phyloP scores from a whole-genome alignment of 1,284 basidiomycete species.

The Hemileia vastatrix region DNA sequence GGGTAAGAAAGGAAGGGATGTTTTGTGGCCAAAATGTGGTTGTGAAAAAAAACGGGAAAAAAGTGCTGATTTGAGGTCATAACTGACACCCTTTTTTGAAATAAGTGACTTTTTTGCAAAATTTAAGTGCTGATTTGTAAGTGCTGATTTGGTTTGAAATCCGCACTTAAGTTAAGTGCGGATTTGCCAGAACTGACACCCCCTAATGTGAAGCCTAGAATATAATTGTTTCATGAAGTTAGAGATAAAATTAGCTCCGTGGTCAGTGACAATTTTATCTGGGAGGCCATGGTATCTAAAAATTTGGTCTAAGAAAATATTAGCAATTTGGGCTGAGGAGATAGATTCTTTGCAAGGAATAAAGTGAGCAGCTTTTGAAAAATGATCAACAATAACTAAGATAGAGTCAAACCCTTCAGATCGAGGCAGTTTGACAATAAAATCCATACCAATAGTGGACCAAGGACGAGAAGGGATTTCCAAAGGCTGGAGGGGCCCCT shows the following conservation, averaged over 20 bases:
- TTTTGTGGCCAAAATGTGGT: no score
- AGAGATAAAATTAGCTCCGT: neutral
- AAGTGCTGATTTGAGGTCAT: no score
- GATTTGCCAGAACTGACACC: no score
- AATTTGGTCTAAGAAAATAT: neutral
- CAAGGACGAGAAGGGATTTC: constrained; percentile 31
- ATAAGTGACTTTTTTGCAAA: no score
- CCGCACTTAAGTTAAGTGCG: no score
- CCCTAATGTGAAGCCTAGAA: neutral
- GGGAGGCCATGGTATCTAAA: constrained; percentile 12
- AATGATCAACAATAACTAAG: constrained; percentile 46
- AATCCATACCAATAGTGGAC: constrained; percentile 7
- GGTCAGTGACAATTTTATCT: neutral
- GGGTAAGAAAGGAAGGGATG: no score
- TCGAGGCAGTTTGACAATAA: constrained; percentile 4
- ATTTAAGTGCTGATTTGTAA: no score
- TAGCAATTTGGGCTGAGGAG: neutral
- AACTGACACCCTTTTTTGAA: no score
- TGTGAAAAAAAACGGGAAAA: no score
- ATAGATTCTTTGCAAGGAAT: constrained; percentile 14
- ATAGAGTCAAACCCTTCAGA: neutral
- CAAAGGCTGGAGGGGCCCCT: constrained; percentile 45
- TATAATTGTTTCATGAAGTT: neutral
- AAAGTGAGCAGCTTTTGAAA: constrained; percentile 48
- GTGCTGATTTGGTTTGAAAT: no score